Conservation (phyloP, 2,329 filamentous ascomycete species). For the Pochonia chlamydosporia region DNA sequence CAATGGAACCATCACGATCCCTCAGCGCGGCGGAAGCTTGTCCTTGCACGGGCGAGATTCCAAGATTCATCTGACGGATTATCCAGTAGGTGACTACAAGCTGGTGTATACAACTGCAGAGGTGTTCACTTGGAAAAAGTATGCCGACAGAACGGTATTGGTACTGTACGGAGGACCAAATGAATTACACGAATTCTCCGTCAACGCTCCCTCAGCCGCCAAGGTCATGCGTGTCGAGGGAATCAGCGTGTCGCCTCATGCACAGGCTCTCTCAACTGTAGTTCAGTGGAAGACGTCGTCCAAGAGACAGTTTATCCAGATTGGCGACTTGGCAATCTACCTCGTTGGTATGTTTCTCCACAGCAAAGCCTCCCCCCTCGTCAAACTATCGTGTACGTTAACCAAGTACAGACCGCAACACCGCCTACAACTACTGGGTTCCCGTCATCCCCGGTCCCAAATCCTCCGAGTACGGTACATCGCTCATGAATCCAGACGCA, state of each 20-base stretch:
- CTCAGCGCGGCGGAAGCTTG: slow-evolving; percentile 51
- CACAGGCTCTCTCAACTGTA: slow-evolving; percentile 13
- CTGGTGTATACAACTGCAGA: slow-evolving; percentile 66
- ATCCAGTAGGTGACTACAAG: slow-evolving; percentile 51
- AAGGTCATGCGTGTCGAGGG: slow-evolving; percentile 18
- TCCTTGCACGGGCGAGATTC: slow-evolving; percentile 59
- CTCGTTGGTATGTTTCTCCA: slow-evolving; percentile 21
- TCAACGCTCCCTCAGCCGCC: slow-evolving; percentile 23
- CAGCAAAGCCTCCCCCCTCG: neutral
- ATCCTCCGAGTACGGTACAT: slow-evolving; percentile 24
- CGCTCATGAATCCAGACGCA: slow-evolving; percentile 29
- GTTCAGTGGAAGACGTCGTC: slow-evolving; percentile 26
- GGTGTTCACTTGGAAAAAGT: slow-evolving; percentile 64
- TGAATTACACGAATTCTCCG: slow-evolving; percentile 58
- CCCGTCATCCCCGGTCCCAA: slow-evolving; percentile 41
- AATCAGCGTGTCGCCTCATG: slow-evolving; percentile 19
- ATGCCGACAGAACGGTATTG: slow-evolving; percentile 51
- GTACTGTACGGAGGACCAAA: slow-evolving; percentile 58
- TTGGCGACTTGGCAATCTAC: slow-evolving; percentile 37
- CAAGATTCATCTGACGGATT: slow-evolving; percentile 63
- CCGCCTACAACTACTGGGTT: slow-evolving; percentile 66
- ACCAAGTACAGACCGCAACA: slow-evolving; percentile 46
- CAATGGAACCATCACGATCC: slow-evolving; percentile 50
- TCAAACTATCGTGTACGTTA: too few relatives aligned
- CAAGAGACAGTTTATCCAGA: slow-evolving; percentile 23